Conservation (phyloP, 2,329 filamentous ascomycete species). For the Diaporthe vaccinii region DNA sequence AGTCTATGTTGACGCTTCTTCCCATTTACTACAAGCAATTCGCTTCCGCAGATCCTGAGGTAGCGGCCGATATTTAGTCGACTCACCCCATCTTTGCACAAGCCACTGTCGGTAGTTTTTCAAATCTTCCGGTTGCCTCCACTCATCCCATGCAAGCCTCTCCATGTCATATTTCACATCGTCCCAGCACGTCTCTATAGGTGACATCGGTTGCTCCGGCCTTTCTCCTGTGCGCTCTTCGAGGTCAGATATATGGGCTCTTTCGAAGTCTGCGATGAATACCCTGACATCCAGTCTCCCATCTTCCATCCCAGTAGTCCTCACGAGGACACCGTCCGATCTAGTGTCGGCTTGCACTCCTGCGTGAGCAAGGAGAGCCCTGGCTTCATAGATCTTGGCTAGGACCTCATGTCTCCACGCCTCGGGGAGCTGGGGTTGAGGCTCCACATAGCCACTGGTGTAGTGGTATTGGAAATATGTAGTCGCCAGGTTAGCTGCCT, state of each 20-base stretch:
- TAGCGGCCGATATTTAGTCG: neutral
- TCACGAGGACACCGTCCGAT: neutral
- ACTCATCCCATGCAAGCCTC: neutral
- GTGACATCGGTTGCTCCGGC: neutral
- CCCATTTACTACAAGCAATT: neutral
- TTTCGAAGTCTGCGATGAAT: neutral
- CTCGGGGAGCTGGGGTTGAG: neutral
- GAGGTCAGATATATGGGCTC: neutral
- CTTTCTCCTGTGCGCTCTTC: neutral
- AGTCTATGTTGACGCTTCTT: neutral
- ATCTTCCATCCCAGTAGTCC: neutral
- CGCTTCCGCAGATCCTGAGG: neutral
- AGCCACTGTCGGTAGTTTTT: neutral
- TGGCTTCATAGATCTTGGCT: constrained; percentile 4
- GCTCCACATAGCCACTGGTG: neutral
- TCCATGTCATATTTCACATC: too few species aligned
- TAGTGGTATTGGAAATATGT: neutral
- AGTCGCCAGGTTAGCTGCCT: neutral
- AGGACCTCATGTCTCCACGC: constrained; percentile 7
- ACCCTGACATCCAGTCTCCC: neutral
- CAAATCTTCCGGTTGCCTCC: neutral
- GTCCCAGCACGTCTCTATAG: neutral
- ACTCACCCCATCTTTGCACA: neutral
- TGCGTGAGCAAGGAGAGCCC: neutral
- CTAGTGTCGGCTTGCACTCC: neutral